Evolutionary conservation across 2,329 filamentous ascomycete species (phyloP).

Genomic region (Aspergillus persii): DNA sequence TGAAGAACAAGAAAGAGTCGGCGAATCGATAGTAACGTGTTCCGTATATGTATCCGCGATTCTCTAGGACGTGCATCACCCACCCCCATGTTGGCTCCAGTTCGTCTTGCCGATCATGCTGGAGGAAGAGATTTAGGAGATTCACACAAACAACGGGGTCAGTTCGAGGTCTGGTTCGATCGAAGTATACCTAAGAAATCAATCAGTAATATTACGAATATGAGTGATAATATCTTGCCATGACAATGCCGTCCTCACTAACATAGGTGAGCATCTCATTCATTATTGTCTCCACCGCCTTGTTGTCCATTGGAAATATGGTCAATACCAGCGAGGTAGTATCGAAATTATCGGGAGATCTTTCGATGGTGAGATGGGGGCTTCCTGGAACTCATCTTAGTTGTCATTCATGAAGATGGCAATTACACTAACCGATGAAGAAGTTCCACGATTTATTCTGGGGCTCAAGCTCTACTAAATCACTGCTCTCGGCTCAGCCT

Average conservation of each 20-base stretch:
- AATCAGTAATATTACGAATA: too few species aligned
- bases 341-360: constrained; percentile 36
- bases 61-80: constrained; percentile 19
- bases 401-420: background rate
- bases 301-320: constrained; percentile 18
- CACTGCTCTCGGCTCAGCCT: constrained; percentile 3
- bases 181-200: constrained; percentile 32
- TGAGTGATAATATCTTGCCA: constrained; percentile 13
- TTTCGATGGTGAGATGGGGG: background rate
- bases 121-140: constrained; percentile 32
- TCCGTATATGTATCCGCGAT: constrained; percentile 31
- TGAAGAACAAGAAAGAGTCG: constrained; percentile 34
- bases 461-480: constrained; percentile 6
- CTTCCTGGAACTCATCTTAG: background rate
- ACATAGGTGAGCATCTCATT: constrained; percentile 21
- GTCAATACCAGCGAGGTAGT: constrained; percentile 32
- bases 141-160: constrained; percentile 29
- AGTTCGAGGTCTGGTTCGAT: constrained; percentile 21
- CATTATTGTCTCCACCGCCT: constrained; percentile 13
- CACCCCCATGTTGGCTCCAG: constrained; percentile 25
- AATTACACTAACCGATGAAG: constrained; percentile 13
- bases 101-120: constrained; percentile 25
- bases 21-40: constrained; percentile 32
- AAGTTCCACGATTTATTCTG: constrained; percentile 25
- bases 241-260: constrained; percentile 22